Percentiles rank a stretch among this genome's conserved stretches.
Evolutionary conservation across 2,329 filamentous ascomycete genomes (phyloP).

Genomic region (Coniochaeta sp.): DNA sequence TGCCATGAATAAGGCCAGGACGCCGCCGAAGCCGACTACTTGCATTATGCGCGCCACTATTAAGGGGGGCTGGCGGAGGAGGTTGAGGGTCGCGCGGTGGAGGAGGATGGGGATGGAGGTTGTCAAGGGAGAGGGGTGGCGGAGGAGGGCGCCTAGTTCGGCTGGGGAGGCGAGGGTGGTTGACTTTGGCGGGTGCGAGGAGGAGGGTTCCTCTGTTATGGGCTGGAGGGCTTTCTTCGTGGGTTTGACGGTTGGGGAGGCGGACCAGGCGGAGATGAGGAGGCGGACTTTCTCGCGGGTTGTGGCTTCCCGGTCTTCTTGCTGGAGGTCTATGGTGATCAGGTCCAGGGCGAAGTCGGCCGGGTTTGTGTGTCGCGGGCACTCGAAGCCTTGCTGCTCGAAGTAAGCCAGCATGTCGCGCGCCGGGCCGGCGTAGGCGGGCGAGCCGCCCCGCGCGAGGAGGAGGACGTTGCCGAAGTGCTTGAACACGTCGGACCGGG

Average conservation of each 20-base stretch:
- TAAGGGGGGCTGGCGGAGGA: slow-evolving; percentile 57
- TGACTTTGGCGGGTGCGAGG: too few relatives aligned
- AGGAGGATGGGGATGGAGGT: slow-evolving; percentile 57
- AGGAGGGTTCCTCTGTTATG: slow-evolving; percentile 7
- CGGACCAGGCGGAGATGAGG: slow-evolving; percentile 53
- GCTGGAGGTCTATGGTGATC: slow-evolving; percentile 68
- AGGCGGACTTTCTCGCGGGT: slow-evolving; percentile 55
- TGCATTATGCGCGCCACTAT: slow-evolving; percentile 61
- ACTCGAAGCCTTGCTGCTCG: slow-evolving; percentile 49
- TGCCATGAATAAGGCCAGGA: slow-evolving; percentile 64
- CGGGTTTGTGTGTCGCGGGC: slow-evolving; percentile 64
- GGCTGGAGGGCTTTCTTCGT: slow-evolving; percentile 6
- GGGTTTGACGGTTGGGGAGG: not conserved
- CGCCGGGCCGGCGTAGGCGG: slow-evolving; percentile 60
- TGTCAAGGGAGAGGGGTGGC: slow-evolving; percentile 53
- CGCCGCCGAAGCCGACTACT: slow-evolving; percentile 54
- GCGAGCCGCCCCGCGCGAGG: slow-evolving; percentile 60
- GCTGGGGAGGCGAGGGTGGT: slow-evolving; percentile 60
- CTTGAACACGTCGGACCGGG: slow-evolving; percentile 64
- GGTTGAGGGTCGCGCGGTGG: slow-evolving; percentile 61
- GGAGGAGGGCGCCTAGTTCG: slow-evolving; percentile 62
- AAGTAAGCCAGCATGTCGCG: slow-evolving; percentile 61
- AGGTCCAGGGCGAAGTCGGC: slow-evolving; percentile 73
- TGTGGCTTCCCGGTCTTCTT: slow-evolving; percentile 52
- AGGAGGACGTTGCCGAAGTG: slow-evolving; percentile 67